Base-by-base conservation (phyloP, 352 stramenopile species). In the Phytophthora sp. region DNA sequence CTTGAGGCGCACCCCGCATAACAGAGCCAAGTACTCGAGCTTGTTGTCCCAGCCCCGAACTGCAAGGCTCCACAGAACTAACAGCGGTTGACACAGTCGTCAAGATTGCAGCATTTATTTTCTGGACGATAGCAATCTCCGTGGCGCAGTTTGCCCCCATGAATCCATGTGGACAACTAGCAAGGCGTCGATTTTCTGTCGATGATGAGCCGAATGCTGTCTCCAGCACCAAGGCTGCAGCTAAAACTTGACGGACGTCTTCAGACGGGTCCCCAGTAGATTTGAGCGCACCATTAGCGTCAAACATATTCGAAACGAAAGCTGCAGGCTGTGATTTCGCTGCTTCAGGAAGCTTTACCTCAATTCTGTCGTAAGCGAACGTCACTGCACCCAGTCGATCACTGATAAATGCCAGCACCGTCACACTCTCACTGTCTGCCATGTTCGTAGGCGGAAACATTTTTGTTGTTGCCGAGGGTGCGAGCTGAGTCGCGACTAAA, bases 371-470 rank as follows among this genome's bases (percentile, higher is more conserved):
- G 23, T 69, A 74, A 3, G 72, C 73, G 10, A 88, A 50, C 7
- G 76, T 54, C 10, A 74, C 42, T 0, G 72, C 62, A 1, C 80
- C 82, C 35, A 89, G 43, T 0, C 37, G 44, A 23, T 91, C 82
- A 0, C 53, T 79, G 17, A 88, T 82, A 34, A 91, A 84, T 5
- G 82, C 79, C 12, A 91, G 44, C 11, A 89, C 42, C 0, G 77
- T 88, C 30, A 88, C 54, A 20, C 66, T 68, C 24, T 76, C 66
- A 5, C 55, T 81, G 20, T 70, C 66, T 0, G 48, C 32, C 23
- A 70, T 27, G 0, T 48, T 57, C 7, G 61, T 24, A 1, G 82
- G 69, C 2, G 79, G 79, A 5, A 91, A 52, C 74, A 91, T 82
- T 11, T 54, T 79, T 17, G 63, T 68, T 0, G 39, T 42, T 1